These are phyloP conservation scores for Hypoxylon sp. DNA, from an alignment of 2,329 filamentous ascomycete species.

Conservation along the genomic window DNA sequence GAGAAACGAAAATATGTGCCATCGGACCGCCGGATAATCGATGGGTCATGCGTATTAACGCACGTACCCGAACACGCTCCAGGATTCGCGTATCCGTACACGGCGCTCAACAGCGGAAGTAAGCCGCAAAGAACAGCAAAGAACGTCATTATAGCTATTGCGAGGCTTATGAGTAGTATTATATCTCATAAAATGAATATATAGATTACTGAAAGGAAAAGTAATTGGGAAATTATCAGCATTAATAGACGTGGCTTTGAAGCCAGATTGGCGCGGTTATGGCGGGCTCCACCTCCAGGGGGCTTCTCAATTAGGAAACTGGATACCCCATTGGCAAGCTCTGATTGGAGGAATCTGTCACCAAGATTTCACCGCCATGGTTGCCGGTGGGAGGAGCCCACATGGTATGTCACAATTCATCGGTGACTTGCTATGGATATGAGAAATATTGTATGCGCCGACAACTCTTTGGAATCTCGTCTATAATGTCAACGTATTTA, in stretches of 20 bases:
- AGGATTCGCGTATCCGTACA: conserved; percentile 55
- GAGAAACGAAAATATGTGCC: conserved; percentile 62
- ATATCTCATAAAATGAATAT: conserved; percentile 4
- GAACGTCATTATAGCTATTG: conserved; percentile 20
- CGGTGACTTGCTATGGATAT: neutral
- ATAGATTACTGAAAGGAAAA: neutral
- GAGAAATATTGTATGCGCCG: neutral
- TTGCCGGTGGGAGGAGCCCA: conserved; percentile 18
- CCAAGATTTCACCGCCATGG: conserved; percentile 24
- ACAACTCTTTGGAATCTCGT: neutral
- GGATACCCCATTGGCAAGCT: neutral
- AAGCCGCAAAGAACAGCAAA: conserved; percentile 25
- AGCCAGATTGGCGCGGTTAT: conserved; percentile 5
- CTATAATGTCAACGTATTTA: too few relatives aligned
- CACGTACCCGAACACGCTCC: conserved; percentile 59
- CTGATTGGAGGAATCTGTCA: conserved; percentile 36
- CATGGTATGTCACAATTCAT: neutral
- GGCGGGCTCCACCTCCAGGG: conserved; percentile 1
- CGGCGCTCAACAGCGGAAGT: conserved; percentile 49
- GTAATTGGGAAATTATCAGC: conserved; percentile 5
- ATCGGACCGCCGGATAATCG: conserved; percentile 60
- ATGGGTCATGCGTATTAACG: conserved; percentile 59
- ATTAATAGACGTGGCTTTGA: conserved; percentile 18
- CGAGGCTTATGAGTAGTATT: neutral
- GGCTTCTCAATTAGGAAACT: conserved; percentile 20